Conservation (phyloP, 306 rosid genomes). For the Sechiopsis laciniata region DNA sequence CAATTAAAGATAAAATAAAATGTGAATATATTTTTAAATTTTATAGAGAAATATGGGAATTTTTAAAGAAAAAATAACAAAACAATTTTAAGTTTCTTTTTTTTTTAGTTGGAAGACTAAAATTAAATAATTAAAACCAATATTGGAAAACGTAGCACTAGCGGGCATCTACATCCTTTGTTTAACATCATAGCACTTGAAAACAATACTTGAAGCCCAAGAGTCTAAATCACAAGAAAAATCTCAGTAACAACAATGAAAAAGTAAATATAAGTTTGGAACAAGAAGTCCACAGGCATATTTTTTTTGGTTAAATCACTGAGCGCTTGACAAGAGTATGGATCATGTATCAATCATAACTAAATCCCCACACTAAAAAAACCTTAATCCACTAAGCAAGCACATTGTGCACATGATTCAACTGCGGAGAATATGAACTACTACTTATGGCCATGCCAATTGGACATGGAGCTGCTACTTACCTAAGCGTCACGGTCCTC, state of each 20-base stretch:
- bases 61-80: too few species aligned
- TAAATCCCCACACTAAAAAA: not conserved
- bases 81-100: too few species aligned
- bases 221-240: not conserved
- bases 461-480: slow-evolving; percentile 4
- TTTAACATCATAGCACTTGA: not conserved
- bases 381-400: not conserved
- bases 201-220: not conserved
- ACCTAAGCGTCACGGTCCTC: slow-evolving; percentile 36
- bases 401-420: not conserved
- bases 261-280: not conserved
- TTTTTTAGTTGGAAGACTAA: too few species aligned
- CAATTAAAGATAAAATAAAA: too few species aligned
- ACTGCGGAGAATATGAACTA: not conserved
- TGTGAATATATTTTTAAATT: too few species aligned
- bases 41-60: too few species aligned
- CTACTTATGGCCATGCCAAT: not conserved
- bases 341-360: not conserved
- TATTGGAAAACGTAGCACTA: too few species aligned
- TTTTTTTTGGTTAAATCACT: not conserved
- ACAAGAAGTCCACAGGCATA: not conserved
- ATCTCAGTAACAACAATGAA: not conserved
- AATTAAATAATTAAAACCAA: too few species aligned
- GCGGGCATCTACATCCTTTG: too few species aligned
- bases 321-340: not conserved